A percentile compares a stretch with the other conserved stretches of the same genome.
These are phyloP conservation scores for Leccinum arenicola DNA, from an alignment of 768 basidiomycete genomes.

Conservation along the genomic window DNA sequence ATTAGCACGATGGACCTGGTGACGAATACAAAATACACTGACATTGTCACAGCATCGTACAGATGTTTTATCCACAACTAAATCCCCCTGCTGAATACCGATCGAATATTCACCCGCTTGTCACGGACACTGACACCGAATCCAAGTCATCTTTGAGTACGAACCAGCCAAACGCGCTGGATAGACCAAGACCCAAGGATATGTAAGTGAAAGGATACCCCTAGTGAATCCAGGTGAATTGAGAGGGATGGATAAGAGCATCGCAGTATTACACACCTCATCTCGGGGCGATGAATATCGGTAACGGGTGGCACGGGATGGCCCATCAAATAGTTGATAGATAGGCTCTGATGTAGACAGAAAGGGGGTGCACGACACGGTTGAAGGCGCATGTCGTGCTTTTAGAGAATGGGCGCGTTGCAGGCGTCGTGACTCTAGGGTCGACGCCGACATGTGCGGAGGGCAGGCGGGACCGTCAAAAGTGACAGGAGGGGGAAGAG, in stretches of 20 bases:
- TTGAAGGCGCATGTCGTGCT: conserved; percentile 1
- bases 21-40: background rate
- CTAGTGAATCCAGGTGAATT: conserved; percentile 3
- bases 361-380: conserved; percentile 11
- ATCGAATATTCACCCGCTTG: background rate
- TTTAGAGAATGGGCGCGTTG: conserved; percentile 8
- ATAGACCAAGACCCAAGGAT: conserved; percentile 17
- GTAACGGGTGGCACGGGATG: conserved; percentile 34
- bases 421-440: conserved; percentile 12
- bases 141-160: conserved; percentile 10
- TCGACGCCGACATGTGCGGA: conserved; percentile 19
- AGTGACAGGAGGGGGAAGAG: conserved; percentile 43
- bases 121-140: background rate
- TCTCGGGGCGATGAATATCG: conserved; percentile 8
- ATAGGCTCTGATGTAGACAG: conserved; percentile 31
- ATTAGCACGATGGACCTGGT: background rate
- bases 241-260: background rate
- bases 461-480: conserved; percentile 50
- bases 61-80: background rate
- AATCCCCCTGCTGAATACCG: background rate
- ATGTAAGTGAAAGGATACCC: conserved; percentile 5
- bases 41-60: background rate
- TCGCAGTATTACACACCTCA: conserved; percentile 15
- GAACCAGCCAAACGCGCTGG: conserved; percentile 25
- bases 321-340: conserved; percentile 45